Percentiles rank a stretch among this genome's conserved stretches.
Evolutionary conservation across 1,139 yeast species (phyloP).

Genomic region (Nakaseomyces uthaithaninus): DNA sequence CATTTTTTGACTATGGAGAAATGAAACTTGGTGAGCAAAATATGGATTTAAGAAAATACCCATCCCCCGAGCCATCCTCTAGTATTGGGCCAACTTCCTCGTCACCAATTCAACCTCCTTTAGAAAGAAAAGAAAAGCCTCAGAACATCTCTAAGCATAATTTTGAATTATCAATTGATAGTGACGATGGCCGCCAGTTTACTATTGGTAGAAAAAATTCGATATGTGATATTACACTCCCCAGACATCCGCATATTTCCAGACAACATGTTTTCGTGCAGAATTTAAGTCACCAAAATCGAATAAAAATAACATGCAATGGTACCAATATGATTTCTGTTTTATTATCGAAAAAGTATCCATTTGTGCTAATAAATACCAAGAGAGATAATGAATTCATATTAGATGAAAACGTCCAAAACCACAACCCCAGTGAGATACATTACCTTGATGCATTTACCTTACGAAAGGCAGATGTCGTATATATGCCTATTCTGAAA

Average conservation of each 20-base stretch:
- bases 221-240: slow-evolving; percentile 28
- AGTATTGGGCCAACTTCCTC: slow-evolving; percentile 44
- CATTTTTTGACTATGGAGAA: slow-evolving; percentile 8
- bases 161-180: slow-evolving; percentile 14
- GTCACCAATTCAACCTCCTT: slow-evolving; percentile 22
- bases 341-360: slow-evolving; percentile 15
- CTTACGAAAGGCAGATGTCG: neutral
- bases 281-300: slow-evolving; percentile 26
- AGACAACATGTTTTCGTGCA: slow-evolving; percentile 30
- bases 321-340: slow-evolving; percentile 34
- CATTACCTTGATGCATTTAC: slow-evolving; percentile 3
- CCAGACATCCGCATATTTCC: slow-evolving; percentile 27
- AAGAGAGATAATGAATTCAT: neutral
- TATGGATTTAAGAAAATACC: slow-evolving; percentile 24
- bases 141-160: slow-evolving; percentile 12
- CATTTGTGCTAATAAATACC: neutral
- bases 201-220: slow-evolving; percentile 28
- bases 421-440: slow-evolving; percentile 1
- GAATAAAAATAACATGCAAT: slow-evolving; percentile 31
- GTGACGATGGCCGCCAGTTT: slow-evolving; percentile 14
- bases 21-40: neutral
- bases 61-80: slow-evolving; percentile 53
- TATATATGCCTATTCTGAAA: neutral
- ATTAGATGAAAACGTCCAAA: neutral
- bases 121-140: neutral